Evolutionary conservation across 2,329 filamentous ascomycete species (phyloP).

Genomic region (Mollisia scopiformis): DNA sequence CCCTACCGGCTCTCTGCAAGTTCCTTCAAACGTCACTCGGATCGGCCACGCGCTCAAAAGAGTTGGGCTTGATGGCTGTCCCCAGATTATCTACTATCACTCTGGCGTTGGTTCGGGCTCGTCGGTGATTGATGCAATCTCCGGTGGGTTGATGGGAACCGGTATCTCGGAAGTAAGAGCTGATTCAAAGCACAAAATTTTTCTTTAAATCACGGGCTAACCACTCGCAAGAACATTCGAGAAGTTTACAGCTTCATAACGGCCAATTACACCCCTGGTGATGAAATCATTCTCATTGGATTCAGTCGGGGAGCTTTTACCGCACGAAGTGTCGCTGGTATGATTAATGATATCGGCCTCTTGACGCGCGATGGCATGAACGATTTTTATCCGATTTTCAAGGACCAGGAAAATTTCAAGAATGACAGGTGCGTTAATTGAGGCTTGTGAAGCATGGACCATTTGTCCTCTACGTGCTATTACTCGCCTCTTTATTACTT

Average conservation of each 20-base stretch:
- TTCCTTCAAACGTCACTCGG: slow-evolving; percentile 62
- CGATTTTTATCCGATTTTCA: slow-evolving; percentile 46
- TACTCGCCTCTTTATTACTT: background rate
- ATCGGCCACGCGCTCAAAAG: slow-evolving; percentile 60
- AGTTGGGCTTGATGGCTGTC: slow-evolving; percentile 48
- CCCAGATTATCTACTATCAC: slow-evolving; percentile 64
- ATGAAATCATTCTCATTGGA: slow-evolving; percentile 44
- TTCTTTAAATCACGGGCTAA: background rate
- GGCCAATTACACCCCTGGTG: slow-evolving; percentile 41
- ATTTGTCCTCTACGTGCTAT: background rate
- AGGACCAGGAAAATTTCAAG: slow-evolving; percentile 36
- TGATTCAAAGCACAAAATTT: background rate
- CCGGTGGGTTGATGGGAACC: slow-evolving; percentile 57
- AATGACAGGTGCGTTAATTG: slow-evolving; percentile 25
- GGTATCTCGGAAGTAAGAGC: slow-evolving; percentile 45
- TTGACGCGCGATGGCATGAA: slow-evolving; percentile 46
- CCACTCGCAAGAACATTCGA: slow-evolving; percentile 49
- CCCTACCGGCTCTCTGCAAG: slow-evolving; percentile 61
- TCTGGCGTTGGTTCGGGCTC: slow-evolving; percentile 61
- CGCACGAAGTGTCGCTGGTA: slow-evolving; percentile 41
- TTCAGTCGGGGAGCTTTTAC: slow-evolving; percentile 48
- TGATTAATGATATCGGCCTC: slow-evolving; percentile 37
- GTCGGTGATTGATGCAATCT: slow-evolving; percentile 51
- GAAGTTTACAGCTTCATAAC: slow-evolving; percentile 52
- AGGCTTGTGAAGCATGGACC: background rate